These are phyloP conservation scores for Crotalaria pallida DNA, from an alignment of 306 rosid species.

Conservation along the genomic window DNA sequence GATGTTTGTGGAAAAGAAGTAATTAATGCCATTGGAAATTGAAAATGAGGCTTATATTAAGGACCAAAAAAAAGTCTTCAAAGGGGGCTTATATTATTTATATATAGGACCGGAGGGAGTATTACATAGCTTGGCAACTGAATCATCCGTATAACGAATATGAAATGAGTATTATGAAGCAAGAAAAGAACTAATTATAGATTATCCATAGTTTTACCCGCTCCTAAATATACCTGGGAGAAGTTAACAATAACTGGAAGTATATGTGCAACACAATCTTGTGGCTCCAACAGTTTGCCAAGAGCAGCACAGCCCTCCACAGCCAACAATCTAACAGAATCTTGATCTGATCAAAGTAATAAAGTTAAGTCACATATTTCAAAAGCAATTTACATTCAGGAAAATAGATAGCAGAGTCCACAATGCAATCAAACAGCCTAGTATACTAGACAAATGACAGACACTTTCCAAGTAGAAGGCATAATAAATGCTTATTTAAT, in stretches of 20 bases:
- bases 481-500: slow-evolving; percentile 9
- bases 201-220: slow-evolving; percentile 3
- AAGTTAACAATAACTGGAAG: slow-evolving; percentile 93
- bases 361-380: not conserved
- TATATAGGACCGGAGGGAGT: no score
- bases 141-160: not conserved
- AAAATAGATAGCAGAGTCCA: slow-evolving; percentile 9
- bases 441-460: not conserved
- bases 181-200: not conserved
- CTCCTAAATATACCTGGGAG: slow-evolving; percentile 67
- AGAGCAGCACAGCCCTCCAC: slow-evolving; percentile 97
- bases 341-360: slow-evolving; percentile 69
- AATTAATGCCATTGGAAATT: no score
- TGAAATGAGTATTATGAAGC: not conserved
- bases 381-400: not conserved
- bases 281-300: slow-evolving; percentile 92
- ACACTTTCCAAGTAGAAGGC: not conserved
- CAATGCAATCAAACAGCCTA: not conserved
- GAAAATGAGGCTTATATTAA: no score
- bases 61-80: no score
- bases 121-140: not conserved
- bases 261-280: slow-evolving; percentile 87
- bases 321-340: slow-evolving; percentile 90
- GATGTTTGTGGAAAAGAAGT: no score
- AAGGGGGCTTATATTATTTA: no score